Conservation (phyloP, 1,284 basidiomycete genomes). For the Spongiforma sp. region DNA sequence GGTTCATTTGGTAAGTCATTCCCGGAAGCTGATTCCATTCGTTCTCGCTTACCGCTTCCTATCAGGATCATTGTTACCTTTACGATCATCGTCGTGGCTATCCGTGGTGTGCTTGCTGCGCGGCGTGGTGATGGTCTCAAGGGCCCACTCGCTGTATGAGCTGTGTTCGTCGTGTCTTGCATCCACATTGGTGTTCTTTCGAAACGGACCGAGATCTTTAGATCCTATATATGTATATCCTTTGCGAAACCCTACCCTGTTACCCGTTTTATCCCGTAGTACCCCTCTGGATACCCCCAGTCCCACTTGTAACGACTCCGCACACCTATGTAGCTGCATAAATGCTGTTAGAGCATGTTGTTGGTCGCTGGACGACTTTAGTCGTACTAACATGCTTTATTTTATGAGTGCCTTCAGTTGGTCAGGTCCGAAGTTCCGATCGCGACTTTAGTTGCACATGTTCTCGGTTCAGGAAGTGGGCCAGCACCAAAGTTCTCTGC, state of each 20-base stretch:
- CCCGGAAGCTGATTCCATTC: background rate
- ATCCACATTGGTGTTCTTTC: slow-evolving; percentile 10
- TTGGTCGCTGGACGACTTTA: background rate
- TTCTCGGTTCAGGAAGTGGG: no score
- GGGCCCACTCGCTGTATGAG: slow-evolving; percentile 47
- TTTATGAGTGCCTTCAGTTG: background rate
- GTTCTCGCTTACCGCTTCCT: slow-evolving; percentile 8
- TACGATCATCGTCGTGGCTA: slow-evolving; percentile 53
- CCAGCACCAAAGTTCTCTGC: no score
- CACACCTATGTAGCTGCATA: slow-evolving; percentile 2
- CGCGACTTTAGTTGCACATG: no score
- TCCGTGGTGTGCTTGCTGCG: slow-evolving; percentile 56
- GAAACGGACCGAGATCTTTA: background rate
- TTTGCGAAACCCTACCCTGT: slow-evolving; percentile 18
- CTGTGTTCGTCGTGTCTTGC: background rate
- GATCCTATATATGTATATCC: background rate
- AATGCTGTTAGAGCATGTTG: slow-evolving; percentile 12
- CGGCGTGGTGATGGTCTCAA: slow-evolving; percentile 62
- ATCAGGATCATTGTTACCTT: slow-evolving; percentile 61
- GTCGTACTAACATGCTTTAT: background rate
- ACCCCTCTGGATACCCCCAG: slow-evolving; percentile 17
- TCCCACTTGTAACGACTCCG: slow-evolving; percentile 2
- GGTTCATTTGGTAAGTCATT: slow-evolving; percentile 60
- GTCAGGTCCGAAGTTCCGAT: no score
- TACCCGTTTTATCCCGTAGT: slow-evolving; percentile 3